phyloP scores from a whole-genome alignment of 1,284 basidiomycete species.

The Moesziomyces parantarcticus region DNA sequence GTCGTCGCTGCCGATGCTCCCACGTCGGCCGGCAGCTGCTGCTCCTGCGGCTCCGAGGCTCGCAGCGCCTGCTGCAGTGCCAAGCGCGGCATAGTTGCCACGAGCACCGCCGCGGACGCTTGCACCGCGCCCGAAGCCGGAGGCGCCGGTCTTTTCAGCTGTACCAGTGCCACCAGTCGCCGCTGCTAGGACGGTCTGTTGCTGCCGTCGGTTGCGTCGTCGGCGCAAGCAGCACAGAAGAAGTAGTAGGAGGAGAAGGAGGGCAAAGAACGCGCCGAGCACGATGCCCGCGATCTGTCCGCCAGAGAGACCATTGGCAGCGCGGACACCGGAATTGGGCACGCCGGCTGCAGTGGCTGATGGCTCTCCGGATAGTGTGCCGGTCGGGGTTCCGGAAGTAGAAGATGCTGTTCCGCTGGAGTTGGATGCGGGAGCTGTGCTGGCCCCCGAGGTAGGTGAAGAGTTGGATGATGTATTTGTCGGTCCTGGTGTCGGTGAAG shows the following conservation, averaged over 20 bases:
- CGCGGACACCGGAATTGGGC: slow-evolving; percentile 5
- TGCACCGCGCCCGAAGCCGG: slow-evolving; percentile 10
- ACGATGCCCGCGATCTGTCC: slow-evolving; percentile 60
- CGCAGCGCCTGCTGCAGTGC: slow-evolving; percentile 14
- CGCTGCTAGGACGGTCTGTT: slow-evolving; percentile 19
- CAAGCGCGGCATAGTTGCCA: slow-evolving; percentile 48
- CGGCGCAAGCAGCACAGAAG: slow-evolving; percentile 44
- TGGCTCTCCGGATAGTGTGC: slow-evolving; percentile 5
- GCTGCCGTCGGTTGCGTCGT: slow-evolving; percentile 17
- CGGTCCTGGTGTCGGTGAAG: slow-evolving; percentile 4
- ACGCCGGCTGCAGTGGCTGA: slow-evolving; percentile 22
- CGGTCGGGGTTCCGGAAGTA: slow-evolving; percentile 3
- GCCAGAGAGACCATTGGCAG: slow-evolving; percentile 28
- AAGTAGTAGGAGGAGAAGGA: slow-evolving; percentile 45
- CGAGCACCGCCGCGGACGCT: slow-evolving; percentile 16
- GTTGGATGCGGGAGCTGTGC: not conserved
- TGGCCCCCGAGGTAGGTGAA: not conserved
- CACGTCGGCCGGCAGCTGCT: slow-evolving; percentile 20
- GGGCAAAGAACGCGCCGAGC: slow-evolving; percentile 39
- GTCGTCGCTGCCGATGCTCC: slow-evolving; percentile 45
- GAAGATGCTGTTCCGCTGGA: not conserved
- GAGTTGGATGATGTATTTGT: not conserved
- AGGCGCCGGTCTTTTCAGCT: not conserved
- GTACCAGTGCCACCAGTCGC: slow-evolving; percentile 21
- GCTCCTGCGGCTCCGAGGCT: slow-evolving; percentile 22